A percentile compares a stretch with the other conserved stretches of the same genome.
phyloP scores from a whole-genome alignment of 2,329 filamentous ascomycete genomes.

The Neurospora sp. region DNA sequence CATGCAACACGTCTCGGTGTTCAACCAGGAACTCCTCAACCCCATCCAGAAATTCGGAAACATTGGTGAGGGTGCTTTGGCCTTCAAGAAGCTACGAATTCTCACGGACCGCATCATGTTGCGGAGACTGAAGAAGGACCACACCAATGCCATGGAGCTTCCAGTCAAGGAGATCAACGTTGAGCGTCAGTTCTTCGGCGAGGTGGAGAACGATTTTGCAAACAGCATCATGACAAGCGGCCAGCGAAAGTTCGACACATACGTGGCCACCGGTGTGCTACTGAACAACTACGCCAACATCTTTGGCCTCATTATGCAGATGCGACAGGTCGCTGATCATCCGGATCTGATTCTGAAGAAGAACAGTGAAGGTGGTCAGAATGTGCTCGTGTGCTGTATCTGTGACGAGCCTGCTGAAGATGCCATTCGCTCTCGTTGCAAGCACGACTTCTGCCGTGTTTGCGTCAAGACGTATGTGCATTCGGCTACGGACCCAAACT shows the following conservation, averaged over 20 bases:
- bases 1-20: constrained; percentile 51
- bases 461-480: constrained; percentile 74
- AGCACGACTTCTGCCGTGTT: constrained; percentile 81
- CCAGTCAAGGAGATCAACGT: constrained; percentile 90
- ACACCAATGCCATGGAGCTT: constrained; percentile 90
- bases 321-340: constrained; percentile 96
- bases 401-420: constrained; percentile 96
- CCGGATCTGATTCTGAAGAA: constrained; percentile 91
- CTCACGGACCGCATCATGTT: constrained; percentile 94
- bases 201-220: constrained; percentile 92
- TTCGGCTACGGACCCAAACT: constrained; percentile 69
- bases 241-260: constrained; percentile 84
- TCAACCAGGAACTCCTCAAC: constrained; percentile 75
- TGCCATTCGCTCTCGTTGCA: constrained; percentile 82
- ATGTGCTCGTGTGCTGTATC: constrained; percentile 83
- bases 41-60: constrained; percentile 61
- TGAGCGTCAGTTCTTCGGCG: constrained; percentile 91
- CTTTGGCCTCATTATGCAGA: constrained; percentile 97
- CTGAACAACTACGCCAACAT: constrained; percentile 99
- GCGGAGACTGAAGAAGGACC: constrained; percentile 84
- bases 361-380: constrained; percentile 75
- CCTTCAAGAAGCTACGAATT: constrained; percentile 73
- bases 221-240: constrained; percentile 91
- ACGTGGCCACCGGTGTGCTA: constrained; percentile 87
- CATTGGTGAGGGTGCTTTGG: constrained; percentile 51